phyloP scores from a whole-genome alignment of 1,284 basidiomycete species.

The Cutaneotrichosporon mucoides region DNA sequence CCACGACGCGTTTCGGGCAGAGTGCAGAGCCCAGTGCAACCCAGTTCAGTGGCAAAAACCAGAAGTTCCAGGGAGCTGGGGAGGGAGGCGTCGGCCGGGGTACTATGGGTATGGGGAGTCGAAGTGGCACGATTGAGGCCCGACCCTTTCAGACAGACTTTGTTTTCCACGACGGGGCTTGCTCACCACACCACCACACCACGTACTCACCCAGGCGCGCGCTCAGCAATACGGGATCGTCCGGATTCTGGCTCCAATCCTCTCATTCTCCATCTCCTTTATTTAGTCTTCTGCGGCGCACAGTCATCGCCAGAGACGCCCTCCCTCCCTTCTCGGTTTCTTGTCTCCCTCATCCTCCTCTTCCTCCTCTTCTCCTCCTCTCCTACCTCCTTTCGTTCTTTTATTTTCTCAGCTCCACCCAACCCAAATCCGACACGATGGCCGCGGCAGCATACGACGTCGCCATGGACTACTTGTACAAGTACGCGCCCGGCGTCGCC shows the following conservation, averaged over 20 bases:
- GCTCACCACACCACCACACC: too few relatives aligned
- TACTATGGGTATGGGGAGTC: not conserved
- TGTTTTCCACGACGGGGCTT: not conserved
- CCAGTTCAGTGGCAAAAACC: too few relatives aligned
- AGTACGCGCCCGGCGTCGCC: constrained; percentile 40
- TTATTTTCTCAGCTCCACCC: not conserved
- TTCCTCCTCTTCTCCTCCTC: not conserved
- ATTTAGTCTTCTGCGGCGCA: not conserved
- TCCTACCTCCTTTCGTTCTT: not conserved
- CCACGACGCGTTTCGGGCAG: not conserved
- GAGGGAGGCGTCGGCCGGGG: not conserved
- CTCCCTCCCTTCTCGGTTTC: not conserved
- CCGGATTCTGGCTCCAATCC: not conserved
- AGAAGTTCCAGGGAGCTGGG: too few relatives aligned
- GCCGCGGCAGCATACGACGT: constrained; percentile 23
- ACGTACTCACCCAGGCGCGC: too few relatives aligned
- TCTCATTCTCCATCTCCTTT: not conserved
- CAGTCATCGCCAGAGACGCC: constrained; percentile 1
- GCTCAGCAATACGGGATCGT: too few relatives aligned
- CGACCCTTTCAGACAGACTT: not conserved
- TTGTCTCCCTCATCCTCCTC: not conserved
- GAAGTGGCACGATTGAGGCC: not conserved
- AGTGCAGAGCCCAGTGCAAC: too few relatives aligned
- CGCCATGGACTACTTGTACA: constrained; percentile 39
- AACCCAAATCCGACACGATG: constrained; percentile 16